A percentile compares a stretch with the other conserved stretches of the same genome.
Evolutionary conservation across 768 basidiomycete genomes (phyloP).

Genomic region (Psilocybe azurescens): DNA sequence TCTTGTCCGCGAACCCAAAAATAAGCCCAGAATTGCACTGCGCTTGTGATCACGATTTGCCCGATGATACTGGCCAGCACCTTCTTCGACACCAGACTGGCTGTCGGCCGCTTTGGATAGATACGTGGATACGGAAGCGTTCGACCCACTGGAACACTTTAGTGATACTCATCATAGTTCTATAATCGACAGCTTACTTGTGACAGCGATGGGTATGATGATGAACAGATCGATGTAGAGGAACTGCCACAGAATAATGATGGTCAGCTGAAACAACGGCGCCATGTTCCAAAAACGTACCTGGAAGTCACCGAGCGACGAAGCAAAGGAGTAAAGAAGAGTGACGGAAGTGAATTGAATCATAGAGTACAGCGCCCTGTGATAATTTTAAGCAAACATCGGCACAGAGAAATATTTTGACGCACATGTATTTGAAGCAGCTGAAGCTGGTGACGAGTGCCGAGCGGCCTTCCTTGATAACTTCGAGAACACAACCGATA

Average conservation of each 20-base stretch:
- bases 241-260: slow-evolving; percentile 57
- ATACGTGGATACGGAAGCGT: slow-evolving; percentile 90
- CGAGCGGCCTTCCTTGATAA: slow-evolving; percentile 95
- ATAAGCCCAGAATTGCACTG: slow-evolving; percentile 86
- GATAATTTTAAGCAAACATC: slow-evolving; percentile 9
- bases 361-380: slow-evolving; percentile 95
- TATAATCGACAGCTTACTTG: slow-evolving; percentile 65
- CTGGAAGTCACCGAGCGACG: slow-evolving; percentile 96
- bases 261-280: slow-evolving; percentile 15
- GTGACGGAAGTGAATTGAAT: slow-evolving; percentile 99
- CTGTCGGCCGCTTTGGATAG: slow-evolving; percentile 90
- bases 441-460: slow-evolving; percentile 98
- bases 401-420: slow-evolving; percentile 15
- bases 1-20: slow-evolving; percentile 85
- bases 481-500: slow-evolving; percentile 94
- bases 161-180: slow-evolving; percentile 10
- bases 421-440: slow-evolving; percentile 99
- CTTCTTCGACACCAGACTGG: slow-evolving; percentile 94
- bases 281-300: slow-evolving; percentile 38
- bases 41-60: slow-evolving; percentile 86
- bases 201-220: slow-evolving; percentile 95
- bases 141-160: slow-evolving; percentile 77
- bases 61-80: slow-evolving; percentile 93
- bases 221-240: slow-evolving; percentile 98
- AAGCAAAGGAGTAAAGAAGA: slow-evolving; percentile 94